Conservation (phyloP, 441 rosid genomes). For the Gossypium schwendimanii region DNA sequence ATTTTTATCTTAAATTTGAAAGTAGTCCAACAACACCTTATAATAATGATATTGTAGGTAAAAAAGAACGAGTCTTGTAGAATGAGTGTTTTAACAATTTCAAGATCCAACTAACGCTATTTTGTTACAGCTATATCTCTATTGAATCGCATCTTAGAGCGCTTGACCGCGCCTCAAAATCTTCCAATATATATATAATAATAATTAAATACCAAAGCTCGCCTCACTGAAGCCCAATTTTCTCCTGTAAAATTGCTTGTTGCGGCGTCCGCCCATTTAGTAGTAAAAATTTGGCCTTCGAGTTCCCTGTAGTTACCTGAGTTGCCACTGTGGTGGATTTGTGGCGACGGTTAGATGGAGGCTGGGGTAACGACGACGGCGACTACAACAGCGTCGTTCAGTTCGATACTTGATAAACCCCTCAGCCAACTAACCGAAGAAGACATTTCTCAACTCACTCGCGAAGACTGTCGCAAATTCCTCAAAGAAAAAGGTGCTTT, state of each 20-base stretch:
- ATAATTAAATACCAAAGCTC: neutral
- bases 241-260: neutral
- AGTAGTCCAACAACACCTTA: too few relatives aligned
- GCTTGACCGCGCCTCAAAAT: neutral
- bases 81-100: too few relatives aligned
- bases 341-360: slow-evolving; percentile 33
- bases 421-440: slow-evolving; percentile 80
- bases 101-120: too few relatives aligned
- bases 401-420: slow-evolving; percentile 77
- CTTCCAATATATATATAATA: slow-evolving; percentile 13
- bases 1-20: too few relatives aligned
- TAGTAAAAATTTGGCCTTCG: slow-evolving; percentile 14
- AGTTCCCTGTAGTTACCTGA: slow-evolving; percentile 23
- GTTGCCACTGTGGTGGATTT: slow-evolving; percentile 24
- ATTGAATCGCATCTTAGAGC: too few relatives aligned
- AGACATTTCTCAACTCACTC: slow-evolving; percentile 97
- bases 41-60: too few relatives aligned
- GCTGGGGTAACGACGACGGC: slow-evolving; percentile 30
- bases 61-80: too few relatives aligned
- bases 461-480: slow-evolving; percentile 92
- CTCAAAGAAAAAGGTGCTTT: slow-evolving; percentile 84
- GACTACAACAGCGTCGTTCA: slow-evolving; percentile 22
- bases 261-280: neutral
- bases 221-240: neutral
- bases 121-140: too few relatives aligned